A percentile compares a stretch with the other conserved stretches of the same genome.
These are phyloP conservation scores for Cordyceps cateniannulata DNA, from an alignment of 2,329 filamentous ascomycete genomes.

Conservation along the genomic window DNA sequence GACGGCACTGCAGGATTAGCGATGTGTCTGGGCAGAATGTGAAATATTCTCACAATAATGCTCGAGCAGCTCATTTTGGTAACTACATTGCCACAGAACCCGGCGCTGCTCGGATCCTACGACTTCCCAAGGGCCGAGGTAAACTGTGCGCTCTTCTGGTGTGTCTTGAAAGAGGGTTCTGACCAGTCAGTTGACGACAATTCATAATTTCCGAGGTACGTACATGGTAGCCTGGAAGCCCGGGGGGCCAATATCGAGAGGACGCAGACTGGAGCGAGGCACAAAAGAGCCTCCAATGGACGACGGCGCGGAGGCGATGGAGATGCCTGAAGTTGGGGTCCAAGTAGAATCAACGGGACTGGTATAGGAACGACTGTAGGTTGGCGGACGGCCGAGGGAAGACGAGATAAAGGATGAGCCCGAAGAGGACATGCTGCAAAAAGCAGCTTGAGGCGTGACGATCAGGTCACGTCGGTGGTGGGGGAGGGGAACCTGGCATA, in stretches of 20 bases:
- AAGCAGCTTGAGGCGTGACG: conserved; percentile 9
- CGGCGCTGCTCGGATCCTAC: conserved; percentile 40
- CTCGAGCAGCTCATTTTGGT: conserved; percentile 44
- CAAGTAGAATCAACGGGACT: conserved; percentile 39
- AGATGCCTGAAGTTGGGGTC: conserved; percentile 38
- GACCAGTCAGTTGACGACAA: conserved; percentile 2
- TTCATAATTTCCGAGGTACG: conserved; percentile 7
- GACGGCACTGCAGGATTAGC: conserved; percentile 33
- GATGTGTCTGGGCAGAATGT: conserved; percentile 10
- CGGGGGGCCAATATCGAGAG: conserved; percentile 45
- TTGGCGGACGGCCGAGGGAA: conserved; percentile 35
- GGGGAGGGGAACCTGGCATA: conserved; percentile 13
- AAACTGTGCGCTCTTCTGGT: conserved; percentile 41
- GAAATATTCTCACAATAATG: conserved; percentile 37
- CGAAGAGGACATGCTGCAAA: conserved; percentile 38
- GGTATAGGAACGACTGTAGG: conserved; percentile 34
- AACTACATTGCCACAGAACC: conserved; percentile 47
- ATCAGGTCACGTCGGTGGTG: conserved; percentile 12
- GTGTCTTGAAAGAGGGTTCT: conserved; percentile 47
- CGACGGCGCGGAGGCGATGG: conserved; percentile 39
- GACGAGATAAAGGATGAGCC: conserved; percentile 44
- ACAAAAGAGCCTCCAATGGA: conserved; percentile 30
- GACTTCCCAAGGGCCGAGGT: conserved; percentile 48
- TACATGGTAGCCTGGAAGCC: conserved; percentile 51
- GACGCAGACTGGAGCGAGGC: conserved; percentile 32